phyloP scores from a whole-genome alignment of 768 basidiomycete genomes.

The Royoungia palumana region DNA sequence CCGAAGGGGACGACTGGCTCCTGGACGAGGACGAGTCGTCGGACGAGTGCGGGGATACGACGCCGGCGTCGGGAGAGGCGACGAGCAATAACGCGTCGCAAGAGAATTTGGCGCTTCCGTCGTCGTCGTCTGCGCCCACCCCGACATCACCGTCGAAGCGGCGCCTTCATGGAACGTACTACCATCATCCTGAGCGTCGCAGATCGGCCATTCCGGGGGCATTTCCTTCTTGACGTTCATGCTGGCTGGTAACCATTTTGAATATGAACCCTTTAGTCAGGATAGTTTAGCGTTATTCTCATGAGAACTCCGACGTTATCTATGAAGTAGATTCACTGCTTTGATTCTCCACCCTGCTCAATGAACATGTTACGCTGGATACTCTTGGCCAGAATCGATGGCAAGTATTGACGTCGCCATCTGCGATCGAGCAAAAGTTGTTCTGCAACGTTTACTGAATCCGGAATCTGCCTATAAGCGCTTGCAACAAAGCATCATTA shows the following conservation, averaged over 20 bases:
- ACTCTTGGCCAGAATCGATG: too few relatives aligned
- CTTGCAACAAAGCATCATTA: conserved; percentile 10
- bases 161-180: conserved; percentile 69
- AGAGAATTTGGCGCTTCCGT: conserved; percentile 20
- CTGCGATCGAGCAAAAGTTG: too few relatives aligned
- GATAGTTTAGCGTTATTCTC: too few relatives aligned
- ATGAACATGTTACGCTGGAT: too few relatives aligned
- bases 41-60: conserved; percentile 39
- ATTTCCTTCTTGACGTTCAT: conserved; percentile 33
- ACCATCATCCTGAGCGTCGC: conserved; percentile 76
- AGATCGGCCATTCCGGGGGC: conserved; percentile 57
- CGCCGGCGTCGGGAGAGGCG: conserved; percentile 18
- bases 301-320: too few relatives aligned
- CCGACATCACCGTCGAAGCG: conserved; percentile 41
- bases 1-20: conserved; percentile 70
- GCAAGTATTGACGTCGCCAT: too few relatives aligned
- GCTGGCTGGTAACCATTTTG: too few relatives aligned
- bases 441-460: too few relatives aligned
- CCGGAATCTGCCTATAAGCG: too few relatives aligned
- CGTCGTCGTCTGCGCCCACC: conserved; percentile 21
- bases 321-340: too few relatives aligned
- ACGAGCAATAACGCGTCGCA: conserved; percentile 12
- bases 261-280: too few relatives aligned
- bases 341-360: too few relatives aligned
- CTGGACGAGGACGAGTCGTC: conserved; percentile 44